phyloP scores from a whole-genome alignment of 805 yeast species.

The Candida ortonii region DNA sequence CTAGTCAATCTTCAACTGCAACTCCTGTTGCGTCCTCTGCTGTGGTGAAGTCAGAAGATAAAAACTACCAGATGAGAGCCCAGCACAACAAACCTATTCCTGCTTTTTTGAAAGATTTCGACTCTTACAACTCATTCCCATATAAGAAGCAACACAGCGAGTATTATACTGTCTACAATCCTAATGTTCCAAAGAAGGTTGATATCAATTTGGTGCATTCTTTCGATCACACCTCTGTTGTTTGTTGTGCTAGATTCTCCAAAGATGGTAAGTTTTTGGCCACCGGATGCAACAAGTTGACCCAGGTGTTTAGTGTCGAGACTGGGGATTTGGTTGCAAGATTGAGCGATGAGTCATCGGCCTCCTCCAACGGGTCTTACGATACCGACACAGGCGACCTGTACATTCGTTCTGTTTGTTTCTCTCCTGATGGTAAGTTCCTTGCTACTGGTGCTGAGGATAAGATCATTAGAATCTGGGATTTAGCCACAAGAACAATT shows the following conservation, averaged over 20 bases:
- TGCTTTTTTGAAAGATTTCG: conserved; percentile 76
- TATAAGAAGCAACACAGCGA: conserved; percentile 80
- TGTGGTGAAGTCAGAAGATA: conserved; percentile 25
- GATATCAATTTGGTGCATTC: conserved; percentile 90
- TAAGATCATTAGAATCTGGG: conserved; percentile 93
- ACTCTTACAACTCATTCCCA: conserved; percentile 70
- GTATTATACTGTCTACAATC: conserved; percentile 87
- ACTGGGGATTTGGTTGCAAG: conserved; percentile 88
- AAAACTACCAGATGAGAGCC: conserved; percentile 40
- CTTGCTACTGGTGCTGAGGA: conserved; percentile 94
- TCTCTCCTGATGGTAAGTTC: conserved; percentile 91
- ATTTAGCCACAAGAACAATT: conserved; percentile 77
- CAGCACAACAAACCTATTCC: conserved; percentile 74
- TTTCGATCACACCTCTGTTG: conserved; percentile 89
- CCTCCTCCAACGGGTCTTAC: conserved; percentile 41
- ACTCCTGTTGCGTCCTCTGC: conserved; percentile 29
- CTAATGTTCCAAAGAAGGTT: conserved; percentile 68
- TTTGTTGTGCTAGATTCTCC: conserved; percentile 92
- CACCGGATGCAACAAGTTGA: conserved; percentile 94
- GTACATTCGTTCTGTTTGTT: conserved; percentile 92
- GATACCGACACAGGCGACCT: conserved; percentile 75
- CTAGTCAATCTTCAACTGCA: conserved; percentile 27
- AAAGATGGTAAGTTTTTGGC: conserved; percentile 90
- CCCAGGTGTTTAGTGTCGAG: conserved; percentile 89
- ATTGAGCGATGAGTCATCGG: conserved; percentile 72